Percentiles rank a stretch among this genome's conserved stretches.
Conservation (phyloP, 139 green algal species). For the Micractinium sp. region DNA sequence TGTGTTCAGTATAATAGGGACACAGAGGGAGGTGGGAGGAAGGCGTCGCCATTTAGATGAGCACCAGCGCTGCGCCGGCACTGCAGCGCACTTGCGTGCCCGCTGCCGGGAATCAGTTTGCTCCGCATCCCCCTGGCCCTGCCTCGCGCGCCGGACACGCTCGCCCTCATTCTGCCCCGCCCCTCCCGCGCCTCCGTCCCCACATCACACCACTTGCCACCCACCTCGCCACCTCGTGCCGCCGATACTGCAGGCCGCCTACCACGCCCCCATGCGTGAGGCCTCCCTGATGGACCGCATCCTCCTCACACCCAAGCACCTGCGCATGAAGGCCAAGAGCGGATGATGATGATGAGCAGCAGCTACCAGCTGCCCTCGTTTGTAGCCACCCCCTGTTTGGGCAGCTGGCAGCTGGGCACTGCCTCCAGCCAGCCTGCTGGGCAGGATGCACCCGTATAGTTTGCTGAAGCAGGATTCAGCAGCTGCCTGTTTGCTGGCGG, state of each 20-base stretch:
- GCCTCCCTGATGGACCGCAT: constrained; percentile 42
- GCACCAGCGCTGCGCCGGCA: no score
- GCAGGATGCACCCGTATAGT: neutral
- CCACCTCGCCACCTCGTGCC: no score
- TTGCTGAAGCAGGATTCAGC: neutral
- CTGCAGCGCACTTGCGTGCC: no score
- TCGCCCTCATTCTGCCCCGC: neutral
- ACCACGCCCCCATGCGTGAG: neutral
- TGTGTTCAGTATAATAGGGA: no score
- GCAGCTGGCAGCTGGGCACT: neutral
- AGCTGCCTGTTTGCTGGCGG: neutral
- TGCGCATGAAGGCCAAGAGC: constrained; percentile 34
- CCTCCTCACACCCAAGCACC: constrained; percentile 41
- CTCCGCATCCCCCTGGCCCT: no score
- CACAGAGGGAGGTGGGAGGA: no score
- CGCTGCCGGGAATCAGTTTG: neutral
- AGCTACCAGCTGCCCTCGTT: no score
- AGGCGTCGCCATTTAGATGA: no score
- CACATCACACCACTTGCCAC: neutral
- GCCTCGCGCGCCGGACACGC: neutral
- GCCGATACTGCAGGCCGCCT: neutral
- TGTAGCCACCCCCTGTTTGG: no score
- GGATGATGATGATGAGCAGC: neutral
- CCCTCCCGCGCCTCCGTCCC: no score
- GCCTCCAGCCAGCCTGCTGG: neutral